phyloP scores from a whole-genome alignment of 306 rosid genomes.

The Abrus precatorius region DNA sequence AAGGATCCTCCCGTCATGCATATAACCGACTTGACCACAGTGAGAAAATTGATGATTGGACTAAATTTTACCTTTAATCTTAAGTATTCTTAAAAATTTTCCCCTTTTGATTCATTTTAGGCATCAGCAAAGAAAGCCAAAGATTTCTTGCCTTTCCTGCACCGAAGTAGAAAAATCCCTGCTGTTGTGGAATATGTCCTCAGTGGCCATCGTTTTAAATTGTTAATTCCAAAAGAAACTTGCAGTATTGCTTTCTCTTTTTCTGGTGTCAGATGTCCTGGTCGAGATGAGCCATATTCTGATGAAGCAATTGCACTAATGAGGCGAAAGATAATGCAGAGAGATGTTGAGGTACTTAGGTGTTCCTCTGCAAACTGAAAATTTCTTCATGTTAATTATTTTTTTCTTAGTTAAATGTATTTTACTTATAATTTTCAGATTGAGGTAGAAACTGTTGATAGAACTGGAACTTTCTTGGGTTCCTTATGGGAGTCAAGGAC shows the following conservation, averaged over 20 bases:
- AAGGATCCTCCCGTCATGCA: constrained; percentile 89
- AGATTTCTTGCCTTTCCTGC: constrained; percentile 85
- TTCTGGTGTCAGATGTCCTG: constrained; percentile 90
- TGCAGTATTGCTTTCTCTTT: constrained; percentile 88
- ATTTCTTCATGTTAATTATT: constrained; percentile 22
- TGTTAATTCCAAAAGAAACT: constrained; percentile 89
- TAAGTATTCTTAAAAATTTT: background rate
- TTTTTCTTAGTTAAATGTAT: constrained; percentile 16
- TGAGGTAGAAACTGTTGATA: constrained; percentile 88
- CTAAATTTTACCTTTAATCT: constrained; percentile 1
- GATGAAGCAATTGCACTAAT: constrained; percentile 86
- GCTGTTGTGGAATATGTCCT: constrained; percentile 92
- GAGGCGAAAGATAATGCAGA: constrained; percentile 92
- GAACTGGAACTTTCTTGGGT: constrained; percentile 92
- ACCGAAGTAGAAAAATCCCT: constrained; percentile 77
- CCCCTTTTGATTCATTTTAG: constrained; percentile 52
- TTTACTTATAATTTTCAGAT: constrained; percentile 53
- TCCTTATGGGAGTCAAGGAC: constrained; percentile 88
- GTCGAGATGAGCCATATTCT: constrained; percentile 84
- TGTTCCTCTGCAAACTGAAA: constrained; percentile 24
- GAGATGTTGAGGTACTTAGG: constrained; percentile 82
- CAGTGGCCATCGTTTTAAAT: constrained; percentile 88
- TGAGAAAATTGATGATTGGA: constrained; percentile 50
- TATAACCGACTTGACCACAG: constrained; percentile 75
- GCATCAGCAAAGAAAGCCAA: constrained; percentile 81